A percentile compares a stretch with the other conserved stretches of the same genome.
Conservation (phyloP, 2,329 filamentous ascomycete species). For the Ophidiomyces ophidiicola region DNA sequence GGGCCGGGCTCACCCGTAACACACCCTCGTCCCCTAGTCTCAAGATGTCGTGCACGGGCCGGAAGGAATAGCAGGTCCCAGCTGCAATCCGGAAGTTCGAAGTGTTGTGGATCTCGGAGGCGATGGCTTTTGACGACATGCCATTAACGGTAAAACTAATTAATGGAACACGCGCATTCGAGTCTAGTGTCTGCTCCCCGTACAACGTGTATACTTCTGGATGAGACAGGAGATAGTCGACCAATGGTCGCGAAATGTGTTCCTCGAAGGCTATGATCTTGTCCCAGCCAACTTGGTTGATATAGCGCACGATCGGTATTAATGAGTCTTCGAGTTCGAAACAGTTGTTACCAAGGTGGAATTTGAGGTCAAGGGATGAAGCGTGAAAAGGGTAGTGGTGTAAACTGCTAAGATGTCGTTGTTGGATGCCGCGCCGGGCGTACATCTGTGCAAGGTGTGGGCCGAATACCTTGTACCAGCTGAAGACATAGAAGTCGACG, state of each 20-base stretch:
- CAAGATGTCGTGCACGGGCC: slow-evolving; percentile 5
- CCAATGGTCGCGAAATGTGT: slow-evolving; percentile 43
- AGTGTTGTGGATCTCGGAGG: slow-evolving; percentile 6
- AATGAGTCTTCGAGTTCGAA: slow-evolving; percentile 7
- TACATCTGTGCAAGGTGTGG: slow-evolving; percentile 41
- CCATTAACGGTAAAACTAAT: slow-evolving; percentile 47
- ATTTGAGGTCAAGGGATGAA: slow-evolving; percentile 4
- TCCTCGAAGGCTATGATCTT: slow-evolving; percentile 46
- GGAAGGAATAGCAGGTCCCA: slow-evolving; percentile 7
- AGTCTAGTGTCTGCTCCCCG: slow-evolving; percentile 41
- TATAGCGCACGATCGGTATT: slow-evolving; percentile 43
- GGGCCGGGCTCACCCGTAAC: slow-evolving; percentile 57
- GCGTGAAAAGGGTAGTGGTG: slow-evolving; percentile 21
- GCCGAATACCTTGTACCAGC: slow-evolving; percentile 9
- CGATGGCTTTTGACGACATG: slow-evolving; percentile 5
- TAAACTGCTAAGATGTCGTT: slow-evolving; percentile 30
- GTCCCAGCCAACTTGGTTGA: slow-evolving; percentile 37
- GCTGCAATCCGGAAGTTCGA: slow-evolving; percentile 4
- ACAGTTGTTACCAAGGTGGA: slow-evolving; percentile 9
- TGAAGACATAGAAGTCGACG: slow-evolving; percentile 6
- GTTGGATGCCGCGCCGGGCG: slow-evolving; percentile 1
- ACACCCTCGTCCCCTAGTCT: slow-evolving; percentile 49
- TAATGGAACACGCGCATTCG: slow-evolving; percentile 44
- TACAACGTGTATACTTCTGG: slow-evolving; percentile 43
- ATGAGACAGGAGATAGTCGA: slow-evolving; percentile 43